Conservation (phyloP, 2,329 filamentous ascomycete species). For the Colletotrichum higginsianum region DNA sequence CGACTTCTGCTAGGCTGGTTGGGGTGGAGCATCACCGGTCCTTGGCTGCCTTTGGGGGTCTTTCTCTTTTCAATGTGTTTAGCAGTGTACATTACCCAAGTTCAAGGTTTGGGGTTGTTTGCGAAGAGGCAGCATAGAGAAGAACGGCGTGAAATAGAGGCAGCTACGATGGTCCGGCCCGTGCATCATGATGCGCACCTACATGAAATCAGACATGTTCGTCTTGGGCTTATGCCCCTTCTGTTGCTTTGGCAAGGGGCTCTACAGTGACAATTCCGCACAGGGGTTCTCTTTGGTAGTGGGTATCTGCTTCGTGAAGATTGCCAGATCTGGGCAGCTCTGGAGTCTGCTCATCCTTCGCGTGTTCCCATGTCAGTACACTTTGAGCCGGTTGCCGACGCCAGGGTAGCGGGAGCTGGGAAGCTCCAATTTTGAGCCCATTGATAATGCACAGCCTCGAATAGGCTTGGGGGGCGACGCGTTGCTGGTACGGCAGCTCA, state of each 20-base stretch:
- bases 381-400: not conserved
- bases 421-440: constrained; percentile 30
- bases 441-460: constrained; percentile 38
- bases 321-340: not conserved
- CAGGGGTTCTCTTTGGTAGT: too few relatives aligned
- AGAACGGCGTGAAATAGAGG: constrained; percentile 23
- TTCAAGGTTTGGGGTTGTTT: constrained; percentile 41
- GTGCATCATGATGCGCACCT: not conserved
- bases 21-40: constrained; percentile 9
- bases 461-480: constrained; percentile 1
- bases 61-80: constrained; percentile 35
- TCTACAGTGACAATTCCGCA: too few relatives aligned
- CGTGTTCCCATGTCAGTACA: not conserved
- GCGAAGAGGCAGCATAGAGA: constrained; percentile 30
- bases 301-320: not conserved
- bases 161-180: constrained; percentile 12
- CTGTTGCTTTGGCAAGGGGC: too few relatives aligned
- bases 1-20: constrained; percentile 21
- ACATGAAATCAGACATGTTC: not conserved
- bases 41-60: constrained; percentile 15
- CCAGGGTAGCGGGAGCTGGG: not conserved
- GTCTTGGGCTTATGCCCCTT: not conserved
- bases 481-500: constrained; percentile 7
- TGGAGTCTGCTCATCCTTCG: not conserved
- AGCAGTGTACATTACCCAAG: constrained; percentile 42